Conservation (phyloP, 2,329 filamentous ascomycete genomes). For the Ceratocystis ficicola region DNA sequence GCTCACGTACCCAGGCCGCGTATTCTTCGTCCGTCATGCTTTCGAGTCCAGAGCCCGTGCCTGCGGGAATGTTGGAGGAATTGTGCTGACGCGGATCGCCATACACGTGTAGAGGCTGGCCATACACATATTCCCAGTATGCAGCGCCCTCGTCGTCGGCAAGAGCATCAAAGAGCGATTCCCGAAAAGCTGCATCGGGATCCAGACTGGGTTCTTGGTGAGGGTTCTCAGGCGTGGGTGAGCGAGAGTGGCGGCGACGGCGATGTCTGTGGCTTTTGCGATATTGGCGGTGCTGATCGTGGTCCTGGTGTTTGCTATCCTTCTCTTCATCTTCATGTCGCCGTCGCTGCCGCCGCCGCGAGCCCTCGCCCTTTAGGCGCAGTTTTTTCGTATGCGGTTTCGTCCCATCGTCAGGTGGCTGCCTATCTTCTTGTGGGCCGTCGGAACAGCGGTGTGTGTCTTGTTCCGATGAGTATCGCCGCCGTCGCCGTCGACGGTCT, state of each 20-base stretch:
- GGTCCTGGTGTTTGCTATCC: conserved; percentile 21
- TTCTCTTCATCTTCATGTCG: conserved; percentile 25
- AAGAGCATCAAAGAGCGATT: conserved; percentile 92
- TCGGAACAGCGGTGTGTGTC: not conserved
- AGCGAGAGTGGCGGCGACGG: conserved; percentile 30
- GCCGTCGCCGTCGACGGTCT: not conserved
- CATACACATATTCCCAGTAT: conserved; percentile 96
- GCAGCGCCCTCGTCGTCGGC: conserved; percentile 91
- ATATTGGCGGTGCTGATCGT: conserved; percentile 18
- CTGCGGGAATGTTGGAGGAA: not conserved
- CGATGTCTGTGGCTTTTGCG: conserved; percentile 19
- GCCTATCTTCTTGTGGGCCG: not conserved
- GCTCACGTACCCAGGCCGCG: conserved; percentile 65
- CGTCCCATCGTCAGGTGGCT: not conserved
- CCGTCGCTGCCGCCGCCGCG: conserved; percentile 24
- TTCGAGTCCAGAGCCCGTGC: conserved; percentile 47
- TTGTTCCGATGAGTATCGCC: not conserved
- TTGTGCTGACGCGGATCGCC: conserved; percentile 27
- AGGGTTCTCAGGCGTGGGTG: conserved; percentile 38
- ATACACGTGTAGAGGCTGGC: conserved; percentile 83
- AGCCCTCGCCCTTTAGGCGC: conserved; percentile 14
- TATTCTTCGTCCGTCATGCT: conserved; percentile 91
- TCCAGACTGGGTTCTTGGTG: conserved; percentile 41
- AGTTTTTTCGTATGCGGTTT: conserved; percentile 12
- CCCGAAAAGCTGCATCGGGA: conserved; percentile 68